These are phyloP conservation scores for Alternaria angustiovoidea DNA, from an alignment of 2,329 filamentous ascomycete species.

Conservation along the genomic window DNA sequence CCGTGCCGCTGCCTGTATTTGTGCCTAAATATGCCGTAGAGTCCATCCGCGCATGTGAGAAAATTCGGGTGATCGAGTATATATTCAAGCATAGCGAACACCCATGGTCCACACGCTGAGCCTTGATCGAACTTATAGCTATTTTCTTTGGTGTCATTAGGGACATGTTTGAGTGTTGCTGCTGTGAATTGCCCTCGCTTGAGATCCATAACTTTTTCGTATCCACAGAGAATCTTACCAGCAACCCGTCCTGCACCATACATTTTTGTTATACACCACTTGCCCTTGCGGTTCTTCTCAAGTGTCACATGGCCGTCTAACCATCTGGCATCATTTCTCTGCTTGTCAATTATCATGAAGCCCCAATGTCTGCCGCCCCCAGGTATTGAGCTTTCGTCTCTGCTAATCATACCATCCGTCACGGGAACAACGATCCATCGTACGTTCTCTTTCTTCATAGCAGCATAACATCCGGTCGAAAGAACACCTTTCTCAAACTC, in stretches of 20 bases:
- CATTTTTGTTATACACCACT: neutral
- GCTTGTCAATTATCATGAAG: slow-evolving; percentile 7
- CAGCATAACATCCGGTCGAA: neutral
- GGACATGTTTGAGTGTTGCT: slow-evolving; percentile 3
- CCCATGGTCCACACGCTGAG: neutral
- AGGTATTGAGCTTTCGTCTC: neutral
- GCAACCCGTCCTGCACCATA: neutral
- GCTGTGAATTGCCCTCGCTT: neutral
- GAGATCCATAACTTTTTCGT: neutral
- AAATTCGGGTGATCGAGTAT: neutral
- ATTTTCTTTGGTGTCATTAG: neutral
- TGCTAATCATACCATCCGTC: neutral
- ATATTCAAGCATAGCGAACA: neutral
- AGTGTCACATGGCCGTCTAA: neutral
- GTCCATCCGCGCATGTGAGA: neutral
- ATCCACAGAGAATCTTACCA: neutral
- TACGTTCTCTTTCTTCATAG: neutral
- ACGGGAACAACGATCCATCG: neutral
- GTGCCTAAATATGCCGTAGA: neutral
- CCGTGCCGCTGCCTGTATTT: neutral
- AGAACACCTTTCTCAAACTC: neutral
- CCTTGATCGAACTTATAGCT: neutral
- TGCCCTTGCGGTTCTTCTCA: neutral
- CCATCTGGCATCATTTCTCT: neutral
- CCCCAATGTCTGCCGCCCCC: neutral